Evolutionary conservation across 345 rosid species (phyloP).

Genomic region (Kernera saxatilis): DNA sequence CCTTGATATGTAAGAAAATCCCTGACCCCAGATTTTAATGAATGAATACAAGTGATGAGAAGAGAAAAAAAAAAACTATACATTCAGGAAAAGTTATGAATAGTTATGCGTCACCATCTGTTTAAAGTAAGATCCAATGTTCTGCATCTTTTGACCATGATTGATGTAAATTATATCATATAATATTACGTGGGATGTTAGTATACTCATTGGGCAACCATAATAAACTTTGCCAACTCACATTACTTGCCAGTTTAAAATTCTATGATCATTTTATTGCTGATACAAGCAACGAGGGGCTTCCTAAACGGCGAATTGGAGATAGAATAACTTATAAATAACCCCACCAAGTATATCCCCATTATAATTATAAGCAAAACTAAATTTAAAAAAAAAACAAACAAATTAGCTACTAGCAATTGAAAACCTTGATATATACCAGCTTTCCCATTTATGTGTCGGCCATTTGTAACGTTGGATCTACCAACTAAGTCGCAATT

Average conservation of each 20-base stretch:
- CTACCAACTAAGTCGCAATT: slow-evolving; percentile 3
- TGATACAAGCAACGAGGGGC: neutral
- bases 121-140: slow-evolving; percentile 16
- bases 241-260: neutral
- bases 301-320: neutral
- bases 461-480: slow-evolving; percentile 23
- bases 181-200: neutral
- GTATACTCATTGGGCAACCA: neutral
- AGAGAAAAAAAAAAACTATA: neutral
- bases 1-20: neutral
- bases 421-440: neutral
- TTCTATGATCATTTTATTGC: neutral
- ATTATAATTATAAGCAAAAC: neutral
- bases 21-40: too few species aligned
- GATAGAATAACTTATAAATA: neutral
- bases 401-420: neutral
- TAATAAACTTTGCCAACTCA: neutral
- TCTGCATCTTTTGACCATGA: slow-evolving; percentile 10
- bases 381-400: neutral
- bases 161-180: neutral
- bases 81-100: neutral
- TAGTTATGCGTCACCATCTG: slow-evolving; percentile 8
- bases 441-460: slow-evolving; percentile 15
- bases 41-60: neutral
- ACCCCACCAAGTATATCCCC: neutral